phyloP scores from a whole-genome alignment of 73 alveolate species.

The Blepharisma japonicum region DNA sequence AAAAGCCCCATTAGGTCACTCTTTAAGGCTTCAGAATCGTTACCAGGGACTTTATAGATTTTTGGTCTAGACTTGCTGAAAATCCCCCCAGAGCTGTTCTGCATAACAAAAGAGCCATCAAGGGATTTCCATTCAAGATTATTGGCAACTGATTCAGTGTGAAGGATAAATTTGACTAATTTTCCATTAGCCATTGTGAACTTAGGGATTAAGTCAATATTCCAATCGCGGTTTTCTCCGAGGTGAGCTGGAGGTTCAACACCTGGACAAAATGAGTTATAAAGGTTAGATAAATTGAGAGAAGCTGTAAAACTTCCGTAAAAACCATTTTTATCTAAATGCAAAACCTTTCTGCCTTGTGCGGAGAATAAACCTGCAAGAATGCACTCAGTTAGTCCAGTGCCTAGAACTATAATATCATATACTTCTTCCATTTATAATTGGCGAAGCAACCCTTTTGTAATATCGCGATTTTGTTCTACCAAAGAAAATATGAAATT shows the following conservation, averaged over 20 bases:
- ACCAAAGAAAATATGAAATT: too few relatives aligned
- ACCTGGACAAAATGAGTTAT: constrained; percentile 27
- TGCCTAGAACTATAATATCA: constrained; percentile 43
- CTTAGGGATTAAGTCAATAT: constrained; percentile 96
- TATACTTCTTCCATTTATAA: constrained; percentile 34
- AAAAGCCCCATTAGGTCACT: constrained; percentile 50
- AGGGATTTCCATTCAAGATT: constrained; percentile 50
- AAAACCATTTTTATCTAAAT: constrained; percentile 31
- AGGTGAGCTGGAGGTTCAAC: constrained; percentile 29
- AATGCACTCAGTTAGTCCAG: constrained; percentile 46
- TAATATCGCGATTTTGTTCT: not conserved
- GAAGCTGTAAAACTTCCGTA: constrained; percentile 46
- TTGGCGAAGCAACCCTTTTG: constrained; percentile 25
- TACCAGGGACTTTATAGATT: constrained; percentile 42
- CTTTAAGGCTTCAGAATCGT: constrained; percentile 33
- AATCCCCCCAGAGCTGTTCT: constrained; percentile 27
- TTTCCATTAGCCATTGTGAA: constrained; percentile 97
- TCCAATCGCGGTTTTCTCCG: constrained; percentile 87
- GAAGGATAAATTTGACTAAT: constrained; percentile 83
- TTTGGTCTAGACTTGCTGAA: constrained; percentile 40
- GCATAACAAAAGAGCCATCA: constrained; percentile 46
- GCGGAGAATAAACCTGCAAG: constrained; percentile 38
- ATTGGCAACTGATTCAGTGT: constrained; percentile 62
- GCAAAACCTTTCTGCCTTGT: constrained; percentile 42
- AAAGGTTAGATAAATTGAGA: constrained; percentile 39